Conservation (phyloP, 257 asterid genomes). For the Cruciata laevipes region DNA sequence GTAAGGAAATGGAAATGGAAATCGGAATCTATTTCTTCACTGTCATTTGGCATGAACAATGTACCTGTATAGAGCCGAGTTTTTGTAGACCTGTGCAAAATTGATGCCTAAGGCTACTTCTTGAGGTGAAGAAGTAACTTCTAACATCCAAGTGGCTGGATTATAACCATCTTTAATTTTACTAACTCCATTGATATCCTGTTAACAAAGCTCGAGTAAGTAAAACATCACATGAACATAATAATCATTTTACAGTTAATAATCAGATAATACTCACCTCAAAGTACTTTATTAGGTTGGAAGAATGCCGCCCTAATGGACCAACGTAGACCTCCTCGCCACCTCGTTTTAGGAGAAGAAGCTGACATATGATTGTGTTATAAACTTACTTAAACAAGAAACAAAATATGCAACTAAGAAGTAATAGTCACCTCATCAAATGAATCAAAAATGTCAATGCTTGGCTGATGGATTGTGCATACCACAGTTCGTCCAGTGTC, state of each 20-base stretch:
- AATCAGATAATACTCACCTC: constrained; percentile 41
- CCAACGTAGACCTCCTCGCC: constrained; percentile 90
- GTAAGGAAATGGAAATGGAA: neutral
- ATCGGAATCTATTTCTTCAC: neutral
- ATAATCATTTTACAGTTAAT: neutral
- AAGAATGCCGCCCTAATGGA: constrained; percentile 74
- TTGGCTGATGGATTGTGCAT: constrained; percentile 27
- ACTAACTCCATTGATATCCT: constrained; percentile 60
- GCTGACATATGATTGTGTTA: constrained; percentile 31
- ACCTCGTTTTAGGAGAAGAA: constrained; percentile 75
- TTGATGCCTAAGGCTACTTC: constrained; percentile 63
- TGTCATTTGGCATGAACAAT: neutral
- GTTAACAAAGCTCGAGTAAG: constrained; percentile 4
- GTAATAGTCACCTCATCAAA: constrained; percentile 20
- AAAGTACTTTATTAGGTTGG: constrained; percentile 57
- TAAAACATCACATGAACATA: neutral
- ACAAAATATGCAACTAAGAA: neutral
- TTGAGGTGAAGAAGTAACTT: constrained; percentile 65
- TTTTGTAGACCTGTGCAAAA: constrained; percentile 62
- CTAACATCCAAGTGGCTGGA: constrained; percentile 94
- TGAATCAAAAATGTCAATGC: constrained; percentile 25
- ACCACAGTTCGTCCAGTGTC: constrained; percentile 26
- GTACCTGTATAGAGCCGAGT: constrained; percentile 53
- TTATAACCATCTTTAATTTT: constrained; percentile 65
- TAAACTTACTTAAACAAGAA: neutral